Base-by-base conservation (phyloP, 1,284 basidiomycete species). In the Cutaneotrichosporon spelunceum region DNA sequence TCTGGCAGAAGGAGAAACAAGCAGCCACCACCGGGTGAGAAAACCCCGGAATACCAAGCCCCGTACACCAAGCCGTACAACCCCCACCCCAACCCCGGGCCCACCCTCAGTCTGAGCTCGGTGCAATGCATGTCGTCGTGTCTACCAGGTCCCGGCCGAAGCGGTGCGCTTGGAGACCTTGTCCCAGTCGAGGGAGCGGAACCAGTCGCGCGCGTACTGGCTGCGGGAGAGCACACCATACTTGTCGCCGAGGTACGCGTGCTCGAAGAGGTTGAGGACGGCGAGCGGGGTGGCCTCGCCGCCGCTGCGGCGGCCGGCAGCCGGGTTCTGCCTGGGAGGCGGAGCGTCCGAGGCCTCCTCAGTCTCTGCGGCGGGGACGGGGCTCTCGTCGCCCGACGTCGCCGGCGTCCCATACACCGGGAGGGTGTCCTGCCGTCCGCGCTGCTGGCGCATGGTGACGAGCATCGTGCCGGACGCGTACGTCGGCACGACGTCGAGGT, bases 141-240 rank as follows among this genome's bases (percentile, higher is more conserved):
- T 57, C 53, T 65, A 65, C 60, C 61, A 65, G 23, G 64, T 39
- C 3, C 44, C 45, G 13, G 57, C 49, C 8, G 33, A 23, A 9
- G 59, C 65, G 29, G 61, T 63, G 36, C 68, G 59, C 39, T 66
- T 64, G 49, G 59, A 69, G 62, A 91, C 85, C 74, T 85, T 86
- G 57, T 81, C 76, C 95, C 95, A 99, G 79, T 99, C 84, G 64
- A 99, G 78, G 54, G 87, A 88, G 39, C 83, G 83, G 90, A 93
- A 97, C 82, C 96, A 97, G 72, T 89, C 85, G 72, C 84, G 86
- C 70, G 96, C 81, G 83, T 95, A 99, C 74, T 86, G 83, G 74
- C 93, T 90, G 80, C 92, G 93, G 45, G 91, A 93, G 90, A 91
- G 95, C 19, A 99, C 86, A 13, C 95, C 95, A 72, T 91, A 94